Percentiles rank a stretch among this genome's conserved stretches.
phyloP scores from a whole-genome alignment of 345 rosid genomes.

The Abelmoschus esculentus region DNA sequence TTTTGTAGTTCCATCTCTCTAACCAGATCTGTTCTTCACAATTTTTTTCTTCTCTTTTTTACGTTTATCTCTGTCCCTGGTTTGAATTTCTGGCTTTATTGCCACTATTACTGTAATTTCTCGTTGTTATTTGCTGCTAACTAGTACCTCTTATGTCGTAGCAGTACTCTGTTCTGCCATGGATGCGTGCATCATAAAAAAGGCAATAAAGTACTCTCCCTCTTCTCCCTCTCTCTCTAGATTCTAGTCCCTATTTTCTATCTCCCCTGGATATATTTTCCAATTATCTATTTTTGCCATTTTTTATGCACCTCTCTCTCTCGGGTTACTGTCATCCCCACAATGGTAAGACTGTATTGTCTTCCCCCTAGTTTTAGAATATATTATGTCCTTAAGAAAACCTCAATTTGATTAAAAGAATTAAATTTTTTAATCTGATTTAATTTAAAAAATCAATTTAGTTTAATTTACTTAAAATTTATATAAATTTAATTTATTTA shows the following conservation, averaged over 20 bases:
- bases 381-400: background rate
- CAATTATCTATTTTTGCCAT: background rate
- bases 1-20: conserved; percentile 16
- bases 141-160: conserved; percentile 13
- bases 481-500: too few species aligned
- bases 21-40: background rate
- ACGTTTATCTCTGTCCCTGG: background rate
- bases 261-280: background rate
- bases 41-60: background rate
- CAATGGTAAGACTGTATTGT: background rate
- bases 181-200: conserved; percentile 54
- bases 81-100: background rate
- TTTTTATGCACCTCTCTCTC: conserved; percentile 6
- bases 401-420: too few species aligned
- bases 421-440: too few species aligned
- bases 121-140: background rate
- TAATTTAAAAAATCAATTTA: too few species aligned
- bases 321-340: conserved; percentile 3
- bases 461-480: too few species aligned
- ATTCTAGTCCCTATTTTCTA: background rate
- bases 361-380: background rate
- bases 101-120: background rate
- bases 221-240: conserved; percentile 8
- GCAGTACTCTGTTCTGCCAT: conserved; percentile 32
- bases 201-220: conserved; percentile 22